Evolutionary conservation across 331 rosid genomes (phyloP).

Genomic region (Acacia pycnantha): DNA sequence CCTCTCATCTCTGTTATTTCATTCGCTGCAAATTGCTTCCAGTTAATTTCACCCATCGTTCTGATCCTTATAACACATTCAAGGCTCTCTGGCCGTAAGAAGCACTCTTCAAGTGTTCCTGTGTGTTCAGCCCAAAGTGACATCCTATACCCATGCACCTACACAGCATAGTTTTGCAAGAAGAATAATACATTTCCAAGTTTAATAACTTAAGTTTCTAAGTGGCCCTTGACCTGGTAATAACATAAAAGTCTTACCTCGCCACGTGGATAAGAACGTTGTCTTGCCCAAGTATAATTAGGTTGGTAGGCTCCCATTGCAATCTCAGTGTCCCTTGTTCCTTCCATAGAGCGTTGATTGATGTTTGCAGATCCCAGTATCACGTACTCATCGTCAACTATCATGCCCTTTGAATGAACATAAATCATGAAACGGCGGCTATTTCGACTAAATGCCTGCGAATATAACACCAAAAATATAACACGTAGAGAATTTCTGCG

Average conservation of each 20-base stretch:
- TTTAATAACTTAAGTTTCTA: too few relatives aligned
- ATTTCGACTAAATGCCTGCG: conserved; percentile 72
- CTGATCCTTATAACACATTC: conserved; percentile 77
- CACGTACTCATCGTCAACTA: conserved; percentile 89
- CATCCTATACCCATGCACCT: conserved; percentile 92
- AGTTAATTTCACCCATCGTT: conserved; percentile 75
- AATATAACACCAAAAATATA: not conserved
- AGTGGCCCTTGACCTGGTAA: not conserved
- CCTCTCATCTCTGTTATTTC: conserved; percentile 78
- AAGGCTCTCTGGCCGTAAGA: conserved; percentile 76
- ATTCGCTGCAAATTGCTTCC: conserved; percentile 75
- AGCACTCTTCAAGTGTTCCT: conserved; percentile 55
- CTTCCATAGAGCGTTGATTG: conserved; percentile 97
- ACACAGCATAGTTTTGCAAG: conserved; percentile 12
- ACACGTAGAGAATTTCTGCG: too few relatives aligned
- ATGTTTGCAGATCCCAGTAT: conserved; percentile 97
- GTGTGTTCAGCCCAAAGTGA: conserved; percentile 96
- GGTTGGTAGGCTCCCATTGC: conserved; percentile 99
- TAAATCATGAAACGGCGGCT: conserved; percentile 89
- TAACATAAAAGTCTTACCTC: conserved; percentile 52
- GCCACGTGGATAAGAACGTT: conserved; percentile 60
- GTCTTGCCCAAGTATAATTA: conserved; percentile 78
- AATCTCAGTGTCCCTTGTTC: conserved; percentile 98
- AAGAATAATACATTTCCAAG: not conserved
- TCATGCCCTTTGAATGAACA: conserved; percentile 98